These are phyloP conservation scores for Leccinum ochraceum DNA, from an alignment of 768 basidiomycete species.

Conservation along the genomic window DNA sequence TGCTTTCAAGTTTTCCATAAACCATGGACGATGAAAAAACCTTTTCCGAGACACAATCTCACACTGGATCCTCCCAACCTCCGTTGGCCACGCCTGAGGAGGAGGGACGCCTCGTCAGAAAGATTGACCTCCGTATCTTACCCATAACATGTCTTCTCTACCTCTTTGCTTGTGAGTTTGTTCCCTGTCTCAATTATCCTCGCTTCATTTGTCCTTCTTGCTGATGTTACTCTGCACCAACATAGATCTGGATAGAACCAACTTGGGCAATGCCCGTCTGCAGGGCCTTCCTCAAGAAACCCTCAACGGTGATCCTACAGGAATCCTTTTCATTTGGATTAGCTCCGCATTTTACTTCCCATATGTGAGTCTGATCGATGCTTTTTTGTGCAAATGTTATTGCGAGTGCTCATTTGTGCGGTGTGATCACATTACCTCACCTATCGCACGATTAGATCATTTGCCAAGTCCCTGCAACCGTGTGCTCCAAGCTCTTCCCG, in stretches of 20 bases:
- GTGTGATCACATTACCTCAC: background rate
- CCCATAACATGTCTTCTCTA: slow-evolving; percentile 72
- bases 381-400: background rate
- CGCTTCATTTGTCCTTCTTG: background rate
- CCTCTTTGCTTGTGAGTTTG: slow-evolving; percentile 65
- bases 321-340: slow-evolving; percentile 69
- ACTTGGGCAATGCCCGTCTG: slow-evolving; percentile 77
- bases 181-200: background rate
- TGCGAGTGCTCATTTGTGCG: background rate
- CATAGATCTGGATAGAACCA: slow-evolving; percentile 65
- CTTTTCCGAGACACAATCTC: slow-evolving; percentile 1
- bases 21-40: slow-evolving; percentile 26
- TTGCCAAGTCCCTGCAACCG: slow-evolving; percentile 65
- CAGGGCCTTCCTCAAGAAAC: slow-evolving; percentile 70
- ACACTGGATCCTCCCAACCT: background rate
- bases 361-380: slow-evolving; percentile 48
- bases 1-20: background rate
- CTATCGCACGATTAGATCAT: slow-evolving; percentile 49
- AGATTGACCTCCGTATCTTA: slow-evolving; percentile 37
- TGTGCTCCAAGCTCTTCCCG: slow-evolving; percentile 66
- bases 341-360: slow-evolving; percentile 79
- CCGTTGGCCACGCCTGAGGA: slow-evolving; percentile 32
- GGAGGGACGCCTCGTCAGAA: slow-evolving; percentile 38
- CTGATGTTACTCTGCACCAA: slow-evolving; percentile 1
- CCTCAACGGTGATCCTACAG: slow-evolving; percentile 66